Conservation (phyloP, 73 alveolate species). For the Paramecium pentaurelia region DNA sequence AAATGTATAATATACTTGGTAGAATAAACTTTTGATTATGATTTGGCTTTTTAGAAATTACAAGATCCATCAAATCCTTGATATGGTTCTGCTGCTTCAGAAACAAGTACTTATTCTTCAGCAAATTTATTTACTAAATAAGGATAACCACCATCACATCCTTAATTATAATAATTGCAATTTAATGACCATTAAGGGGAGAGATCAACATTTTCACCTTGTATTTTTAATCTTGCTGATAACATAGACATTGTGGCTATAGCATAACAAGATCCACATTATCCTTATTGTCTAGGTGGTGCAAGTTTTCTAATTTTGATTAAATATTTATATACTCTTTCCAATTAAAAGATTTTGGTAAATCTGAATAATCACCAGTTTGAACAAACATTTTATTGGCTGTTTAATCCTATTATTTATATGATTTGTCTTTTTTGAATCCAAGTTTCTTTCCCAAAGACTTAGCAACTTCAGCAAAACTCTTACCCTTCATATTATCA, state of each 20-base stretch:
- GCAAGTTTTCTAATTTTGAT: not conserved
- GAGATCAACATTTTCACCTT: conserved; percentile 55
- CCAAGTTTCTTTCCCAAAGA: conserved; percentile 27
- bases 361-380: not conserved
- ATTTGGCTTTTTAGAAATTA: conserved; percentile 40
- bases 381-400: not conserved
- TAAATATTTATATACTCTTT: not conserved
- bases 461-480: conserved; percentile 25
- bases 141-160: conserved; percentile 65
- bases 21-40: not conserved
- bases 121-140: conserved; percentile 53
- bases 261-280: conserved; percentile 63
- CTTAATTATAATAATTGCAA: conserved; percentile 51
- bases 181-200: conserved; percentile 57
- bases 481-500: conserved; percentile 36
- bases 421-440: not conserved
- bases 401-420: not conserved
- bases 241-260: conserved; percentile 58
- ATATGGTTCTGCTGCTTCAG: conserved; percentile 57
- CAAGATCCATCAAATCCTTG: conserved; percentile 50
- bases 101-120: conserved; percentile 28
- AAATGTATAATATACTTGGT: not conserved
- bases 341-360: conserved; percentile 50
- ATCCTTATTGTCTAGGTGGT: conserved; percentile 52
- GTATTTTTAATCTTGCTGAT: conserved; percentile 55